Evolutionary conservation across 495 filamentous ascomycete genomes (phyloP), one percentile per base, ranked within the genome.

Genomic region (Chaetomium cochliodes): DNA sequence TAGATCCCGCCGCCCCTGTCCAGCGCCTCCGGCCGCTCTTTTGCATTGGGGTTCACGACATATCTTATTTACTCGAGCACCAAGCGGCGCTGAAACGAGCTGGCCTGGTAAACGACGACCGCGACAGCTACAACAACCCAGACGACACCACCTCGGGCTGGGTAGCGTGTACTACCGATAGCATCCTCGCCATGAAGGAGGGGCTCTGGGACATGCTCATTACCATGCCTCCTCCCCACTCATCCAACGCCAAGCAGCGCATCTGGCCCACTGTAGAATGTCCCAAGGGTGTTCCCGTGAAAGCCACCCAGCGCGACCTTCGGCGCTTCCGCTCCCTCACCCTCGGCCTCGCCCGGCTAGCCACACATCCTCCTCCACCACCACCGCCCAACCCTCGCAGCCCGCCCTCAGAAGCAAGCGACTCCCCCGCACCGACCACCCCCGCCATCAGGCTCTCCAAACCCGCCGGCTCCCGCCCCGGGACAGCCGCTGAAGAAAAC

Each of bases 161-260:
- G 93, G 85, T 96, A 52, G 94, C 94, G 1, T 97, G 93, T 74
- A 94, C 93, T 37, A 98, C 94, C 25, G 94, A 98, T 74, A 92
- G 87, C 70, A 90, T 98, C 58, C 82, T 98, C 42, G 85, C 84
- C 62, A 89, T 90, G 76, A 98, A 97, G 74, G 81, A 85, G 30
- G 81, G 87, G 20, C 87, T 98, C 22, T 98, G 91, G 78, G 94
- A 98, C 73, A 81, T 93, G 52, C 83, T 97, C 57, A 85, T 97
- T 66, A 91, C 88, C 18, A 79, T 97, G 65, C 92, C 92, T 0
- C 81, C 88, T 1, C 70, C 80, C 1, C 78, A 90, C 68, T 68
- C 79, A 15, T 63, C 72, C 37, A 69, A 73, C 39, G 83, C 87
- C 13, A 82, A 83, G 62, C 77, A 86, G 56, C 88, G 84, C 62